Evolutionary conservation across 1,284 basidiomycete genomes (phyloP).

Genomic region (Vanrija sp.): DNA sequence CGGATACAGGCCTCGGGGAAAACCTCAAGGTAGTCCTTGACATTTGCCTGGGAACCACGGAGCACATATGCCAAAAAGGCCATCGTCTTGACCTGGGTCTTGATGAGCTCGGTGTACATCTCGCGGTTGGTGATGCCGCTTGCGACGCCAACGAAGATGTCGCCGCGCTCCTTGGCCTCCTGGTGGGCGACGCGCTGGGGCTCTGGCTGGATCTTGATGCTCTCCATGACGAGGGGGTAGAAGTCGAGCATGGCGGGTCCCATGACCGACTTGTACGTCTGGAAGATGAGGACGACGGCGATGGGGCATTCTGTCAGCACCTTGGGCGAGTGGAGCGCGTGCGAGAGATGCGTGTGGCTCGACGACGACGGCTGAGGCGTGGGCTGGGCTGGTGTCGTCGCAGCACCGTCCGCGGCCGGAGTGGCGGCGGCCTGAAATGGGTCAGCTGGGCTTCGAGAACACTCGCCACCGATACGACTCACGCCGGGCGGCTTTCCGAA

Average conservation of each 20-base stretch:
- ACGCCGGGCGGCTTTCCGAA: slow-evolving; percentile 52
- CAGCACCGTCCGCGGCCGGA: slow-evolving; percentile 6
- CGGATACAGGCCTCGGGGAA: slow-evolving; percentile 79
- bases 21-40: slow-evolving; percentile 73
- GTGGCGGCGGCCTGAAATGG: neutral
- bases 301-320: slow-evolving; percentile 92
- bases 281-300: slow-evolving; percentile 86
- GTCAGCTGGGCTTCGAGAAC: neutral
- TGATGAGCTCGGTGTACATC: slow-evolving; percentile 83
- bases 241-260: slow-evolving; percentile 66
- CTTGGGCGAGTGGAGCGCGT: slow-evolving; percentile 78
- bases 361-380: slow-evolving; percentile 13
- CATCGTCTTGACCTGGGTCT: slow-evolving; percentile 93
- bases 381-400: slow-evolving; percentile 8
- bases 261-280: slow-evolving; percentile 67
- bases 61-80: slow-evolving; percentile 91
- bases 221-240: slow-evolving; percentile 68
- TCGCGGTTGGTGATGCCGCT: slow-evolving; percentile 66
- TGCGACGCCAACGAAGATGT: slow-evolving; percentile 83
- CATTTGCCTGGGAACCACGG: slow-evolving; percentile 64
- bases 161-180: slow-evolving; percentile 70
- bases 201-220: slow-evolving; percentile 73
- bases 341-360: slow-evolving; percentile 22
- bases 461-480: slow-evolving; percentile 1
- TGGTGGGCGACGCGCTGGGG: slow-evolving; percentile 80